Evolutionary conservation across 352 stramenopile species (phyloP), one percentile per base, ranked within the genome.

Genomic region (Peronospora tabacina): DNA sequence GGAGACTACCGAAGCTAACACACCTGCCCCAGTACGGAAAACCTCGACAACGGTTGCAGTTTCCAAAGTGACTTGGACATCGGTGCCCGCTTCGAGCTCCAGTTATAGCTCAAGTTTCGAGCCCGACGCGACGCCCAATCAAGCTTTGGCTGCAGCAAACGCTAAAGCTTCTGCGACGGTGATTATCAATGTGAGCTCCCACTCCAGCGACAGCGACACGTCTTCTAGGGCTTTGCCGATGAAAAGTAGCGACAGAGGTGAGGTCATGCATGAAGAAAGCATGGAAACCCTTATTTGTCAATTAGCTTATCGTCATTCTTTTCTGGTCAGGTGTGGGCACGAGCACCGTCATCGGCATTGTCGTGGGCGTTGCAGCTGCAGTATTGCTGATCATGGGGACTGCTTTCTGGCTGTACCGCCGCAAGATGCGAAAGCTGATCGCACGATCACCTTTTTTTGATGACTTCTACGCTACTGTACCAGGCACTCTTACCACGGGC

Each of bases 101-200:
- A 55, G 44, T 34, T 46, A 43, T 28, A 49, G 16, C 28, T 17
- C 42, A 30, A 13, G 13, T 35, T 0, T 47, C 1, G 48, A 45
- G n/a, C 5, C 13, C 20, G 33, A 38, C 5, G 1, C 13, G n/a
- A 62, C 54, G 15, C 24, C 22, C 22, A 44, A 47, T 0, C 48
- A 50, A n/a, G 44, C 40, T 22, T 47, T 46, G 15, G 39, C 55
- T 4, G 44, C 42, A 7, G 51, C 61, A 20, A 66, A 30, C 10
- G 51, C 61, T 16, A 66, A 54, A 11, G 52, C 61, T 2, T 52
- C 61, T 9, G 42, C 55, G 2, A 69, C 55, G 5, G 47, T 68
- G 12, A 47, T 61, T 16, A 38, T 63, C 15, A 44, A 51, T 16
- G 38, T 51, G 9, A 30, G 49, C 32, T 59, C 56, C 8, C 32